A percentile compares a stretch with the other conserved stretches of the same genome.
Conservation (phyloP, 2,329 filamentous ascomycete genomes). For the Cordyceps pruinosa region DNA sequence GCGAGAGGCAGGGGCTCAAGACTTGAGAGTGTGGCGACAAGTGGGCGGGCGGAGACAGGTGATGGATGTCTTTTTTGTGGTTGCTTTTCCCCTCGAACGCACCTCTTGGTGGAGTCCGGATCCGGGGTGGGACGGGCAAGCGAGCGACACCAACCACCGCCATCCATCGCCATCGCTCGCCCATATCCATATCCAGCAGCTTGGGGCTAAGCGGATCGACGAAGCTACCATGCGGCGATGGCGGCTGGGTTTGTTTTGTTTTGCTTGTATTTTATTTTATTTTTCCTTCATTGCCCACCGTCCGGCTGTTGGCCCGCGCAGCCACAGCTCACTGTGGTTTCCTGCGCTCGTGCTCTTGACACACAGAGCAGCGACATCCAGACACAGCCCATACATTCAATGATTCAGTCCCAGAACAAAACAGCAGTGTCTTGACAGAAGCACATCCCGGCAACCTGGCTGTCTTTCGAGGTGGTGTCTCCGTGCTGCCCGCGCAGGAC, state of each 20-base stretch:
- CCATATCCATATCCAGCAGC: no score
- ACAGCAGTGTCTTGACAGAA: no score
- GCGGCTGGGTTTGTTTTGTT: no score
- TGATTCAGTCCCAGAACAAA: background rate
- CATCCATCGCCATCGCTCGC: conserved; percentile 5
- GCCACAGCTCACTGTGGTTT: background rate
- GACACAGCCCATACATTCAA: background rate
- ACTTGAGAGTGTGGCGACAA: conserved; percentile 11
- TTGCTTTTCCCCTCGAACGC: conserved; percentile 26
- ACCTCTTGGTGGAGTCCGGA: conserved; percentile 28
- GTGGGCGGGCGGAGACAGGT: conserved; percentile 21
- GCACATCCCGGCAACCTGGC: background rate
- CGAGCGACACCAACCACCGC: conserved; percentile 9
- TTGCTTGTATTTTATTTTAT: background rate
- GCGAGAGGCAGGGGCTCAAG: conserved; percentile 8
- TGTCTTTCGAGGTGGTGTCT: background rate
- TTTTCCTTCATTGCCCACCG: background rate
- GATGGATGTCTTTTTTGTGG: conserved; percentile 27
- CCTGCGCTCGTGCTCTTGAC: background rate
- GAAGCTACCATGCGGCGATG: background rate
- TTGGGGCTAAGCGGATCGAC: conserved; percentile 1
- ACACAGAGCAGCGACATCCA: background rate
- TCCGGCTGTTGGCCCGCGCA: background rate
- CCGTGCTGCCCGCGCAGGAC: background rate
- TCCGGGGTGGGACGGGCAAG: conserved; percentile 21